Evolutionary conservation across 78 protist species (phyloP).

Genomic region (Dictyostelium brefeldianum): DNA sequence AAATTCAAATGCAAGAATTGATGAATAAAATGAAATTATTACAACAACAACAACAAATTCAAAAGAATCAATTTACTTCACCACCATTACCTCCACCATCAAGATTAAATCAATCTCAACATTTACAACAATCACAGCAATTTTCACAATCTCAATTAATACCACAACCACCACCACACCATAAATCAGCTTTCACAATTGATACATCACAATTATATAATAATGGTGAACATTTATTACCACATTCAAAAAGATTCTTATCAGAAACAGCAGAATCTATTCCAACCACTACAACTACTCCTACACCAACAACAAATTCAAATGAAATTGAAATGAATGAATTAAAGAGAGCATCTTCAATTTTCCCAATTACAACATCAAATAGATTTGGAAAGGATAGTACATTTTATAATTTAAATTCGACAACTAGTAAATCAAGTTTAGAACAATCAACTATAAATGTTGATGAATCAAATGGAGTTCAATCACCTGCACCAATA

Average conservation of each 20-base stretch:
- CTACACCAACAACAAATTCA: background rate
- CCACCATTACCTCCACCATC: background rate
- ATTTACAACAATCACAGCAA: conserved; percentile 12
- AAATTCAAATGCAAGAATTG: background rate
- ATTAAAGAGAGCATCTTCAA: background rate
- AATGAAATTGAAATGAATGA: background rate
- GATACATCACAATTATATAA: no score
- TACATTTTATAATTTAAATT: background rate
- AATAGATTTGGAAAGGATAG: background rate
- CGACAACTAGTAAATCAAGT: background rate
- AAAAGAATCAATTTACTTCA: background rate
- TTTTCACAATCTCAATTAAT: background rate
- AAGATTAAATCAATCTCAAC: background rate
- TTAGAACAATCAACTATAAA: conserved; percentile 13
- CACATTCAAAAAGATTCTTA: background rate
- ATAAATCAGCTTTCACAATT: background rate
- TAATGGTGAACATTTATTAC: background rate
- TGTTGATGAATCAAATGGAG: background rate
- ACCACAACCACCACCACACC: background rate
- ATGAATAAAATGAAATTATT: background rate
- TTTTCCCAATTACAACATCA: background rate
- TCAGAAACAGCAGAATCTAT: background rate
- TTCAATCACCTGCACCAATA: conserved; percentile 3
- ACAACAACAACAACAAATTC: conserved; percentile 17
- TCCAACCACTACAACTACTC: background rate